Evolutionary conservation across 345 rosid species (phyloP).

Genomic region (Salix arbutifolia): DNA sequence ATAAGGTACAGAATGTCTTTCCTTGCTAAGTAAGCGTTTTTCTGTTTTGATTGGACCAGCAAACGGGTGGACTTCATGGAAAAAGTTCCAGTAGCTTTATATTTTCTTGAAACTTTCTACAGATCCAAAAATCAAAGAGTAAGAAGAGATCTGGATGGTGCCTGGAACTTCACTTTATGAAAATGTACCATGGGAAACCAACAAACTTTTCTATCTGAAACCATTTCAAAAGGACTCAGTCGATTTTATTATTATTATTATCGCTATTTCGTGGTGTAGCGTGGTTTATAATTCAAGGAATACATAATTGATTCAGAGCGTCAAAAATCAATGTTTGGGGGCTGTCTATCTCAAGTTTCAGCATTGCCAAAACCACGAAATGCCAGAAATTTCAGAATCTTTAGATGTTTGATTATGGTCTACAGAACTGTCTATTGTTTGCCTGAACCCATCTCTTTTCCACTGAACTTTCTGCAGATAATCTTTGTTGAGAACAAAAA

Average conservation of each 20-base stretch:
- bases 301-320: too few relatives aligned
- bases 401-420: neutral
- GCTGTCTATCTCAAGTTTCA: too few relatives aligned
- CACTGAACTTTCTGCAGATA: slow-evolving; percentile 44
- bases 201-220: neutral
- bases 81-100: neutral
- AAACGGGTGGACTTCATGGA: neutral
- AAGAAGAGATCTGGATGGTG: neutral
- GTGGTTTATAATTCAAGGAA: too few relatives aligned
- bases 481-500: slow-evolving; percentile 76
- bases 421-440: neutral
- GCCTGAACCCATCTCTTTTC: neutral
- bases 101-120: neutral
- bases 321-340: too few relatives aligned
- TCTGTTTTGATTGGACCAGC: neutral
- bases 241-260: neutral
- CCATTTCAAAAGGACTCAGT: neutral
- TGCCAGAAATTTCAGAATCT: neutral
- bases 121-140: neutral
- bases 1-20: slow-evolving; percentile 49
- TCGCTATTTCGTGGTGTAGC: too few relatives aligned
- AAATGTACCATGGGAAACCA: neutral
- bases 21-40: neutral
- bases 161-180: neutral
- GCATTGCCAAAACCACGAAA: neutral